These are phyloP conservation scores for Nicotiana obtusifolia DNA, from an alignment of 257 asterid genomes.

Conservation along the genomic window DNA sequence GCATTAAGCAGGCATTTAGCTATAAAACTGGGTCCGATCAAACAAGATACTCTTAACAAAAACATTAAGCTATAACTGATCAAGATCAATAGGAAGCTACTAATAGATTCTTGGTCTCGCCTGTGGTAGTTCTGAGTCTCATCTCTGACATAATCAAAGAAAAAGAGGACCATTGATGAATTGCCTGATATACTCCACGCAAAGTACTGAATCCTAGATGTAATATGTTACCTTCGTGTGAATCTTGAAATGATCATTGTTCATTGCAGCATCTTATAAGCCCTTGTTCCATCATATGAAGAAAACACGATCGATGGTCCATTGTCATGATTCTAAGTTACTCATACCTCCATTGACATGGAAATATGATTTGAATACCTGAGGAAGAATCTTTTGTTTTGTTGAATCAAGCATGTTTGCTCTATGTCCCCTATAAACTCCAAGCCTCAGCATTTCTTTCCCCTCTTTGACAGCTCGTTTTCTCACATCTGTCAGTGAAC, in stretches of 20 bases:
- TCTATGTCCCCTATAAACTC: slow-evolving; percentile 32
- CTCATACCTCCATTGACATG: slow-evolving; percentile 27
- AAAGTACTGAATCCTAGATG: background rate
- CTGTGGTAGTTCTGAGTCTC: background rate
- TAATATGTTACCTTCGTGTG: background rate
- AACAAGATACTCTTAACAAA: too few species aligned
- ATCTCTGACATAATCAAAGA: background rate
- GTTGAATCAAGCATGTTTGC: slow-evolving; percentile 31
- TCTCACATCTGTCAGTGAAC: slow-evolving; percentile 44
- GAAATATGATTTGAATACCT: slow-evolving; percentile 60
- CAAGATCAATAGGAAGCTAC: too few species aligned
- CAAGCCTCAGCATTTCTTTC: slow-evolving; percentile 40
- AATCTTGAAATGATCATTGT: background rate
- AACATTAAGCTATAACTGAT: too few species aligned
- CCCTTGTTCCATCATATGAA: background rate
- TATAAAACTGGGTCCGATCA: too few species aligned
- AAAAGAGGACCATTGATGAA: background rate
- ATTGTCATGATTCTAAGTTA: slow-evolving; percentile 21
- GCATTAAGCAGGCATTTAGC: too few species aligned
- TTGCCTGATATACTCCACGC: background rate
- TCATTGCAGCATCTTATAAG: background rate
- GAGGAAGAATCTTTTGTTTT: slow-evolving; percentile 36
- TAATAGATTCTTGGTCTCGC: background rate
- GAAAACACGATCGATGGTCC: background rate
- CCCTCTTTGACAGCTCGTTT: slow-evolving; percentile 54